Evolutionary conservation across 1,139 yeast genomes (phyloP).

Genomic region (Blastobotrys indianensis): DNA sequence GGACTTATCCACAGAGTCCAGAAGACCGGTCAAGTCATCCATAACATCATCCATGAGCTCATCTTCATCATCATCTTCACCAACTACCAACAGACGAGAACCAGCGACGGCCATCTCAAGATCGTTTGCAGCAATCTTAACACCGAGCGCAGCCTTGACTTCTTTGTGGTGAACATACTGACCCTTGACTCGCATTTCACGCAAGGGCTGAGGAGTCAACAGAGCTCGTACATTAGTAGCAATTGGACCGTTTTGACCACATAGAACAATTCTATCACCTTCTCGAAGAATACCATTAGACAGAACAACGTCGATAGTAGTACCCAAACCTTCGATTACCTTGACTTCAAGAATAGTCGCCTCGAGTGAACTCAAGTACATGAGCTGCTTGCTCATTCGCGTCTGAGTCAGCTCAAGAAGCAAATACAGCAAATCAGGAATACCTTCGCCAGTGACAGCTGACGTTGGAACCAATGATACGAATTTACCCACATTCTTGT

Average conservation of each 20-base stretch:
- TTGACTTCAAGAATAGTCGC: slow-evolving; percentile 97
- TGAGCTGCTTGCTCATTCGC: slow-evolving; percentile 98
- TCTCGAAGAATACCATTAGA: slow-evolving; percentile 92
- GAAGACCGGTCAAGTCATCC: slow-evolving; percentile 94
- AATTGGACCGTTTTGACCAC: slow-evolving; percentile 98
- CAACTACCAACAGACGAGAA: slow-evolving; percentile 89
- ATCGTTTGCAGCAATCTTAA: slow-evolving; percentile 95
- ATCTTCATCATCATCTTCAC: slow-evolving; percentile 96
- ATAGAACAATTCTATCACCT: slow-evolving; percentile 90
- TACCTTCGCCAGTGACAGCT: slow-evolving; percentile 99
- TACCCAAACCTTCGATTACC: slow-evolving; percentile 98
- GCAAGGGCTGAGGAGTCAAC: slow-evolving; percentile 93
- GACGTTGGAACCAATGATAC: slow-evolving; percentile 98
- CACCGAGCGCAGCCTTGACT: slow-evolving; percentile 98
- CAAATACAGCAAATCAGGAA: slow-evolving; percentile 96
- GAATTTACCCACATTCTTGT: slow-evolving; percentile 84
- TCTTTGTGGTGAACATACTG: slow-evolving; percentile 94
- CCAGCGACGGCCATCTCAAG: slow-evolving; percentile 99
- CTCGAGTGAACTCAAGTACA: slow-evolving; percentile 88
- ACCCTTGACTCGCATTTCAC: slow-evolving; percentile 92
- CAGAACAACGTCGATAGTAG: slow-evolving; percentile 94
- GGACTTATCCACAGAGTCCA: slow-evolving; percentile 88
- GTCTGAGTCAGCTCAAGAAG: slow-evolving; percentile 92
- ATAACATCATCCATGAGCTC: slow-evolving; percentile 96
- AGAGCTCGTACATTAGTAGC: slow-evolving; percentile 96